Base-by-base conservation (phyloP, 1,284 basidiomycete species). In the Fistulinella cinereoalba region DNA sequence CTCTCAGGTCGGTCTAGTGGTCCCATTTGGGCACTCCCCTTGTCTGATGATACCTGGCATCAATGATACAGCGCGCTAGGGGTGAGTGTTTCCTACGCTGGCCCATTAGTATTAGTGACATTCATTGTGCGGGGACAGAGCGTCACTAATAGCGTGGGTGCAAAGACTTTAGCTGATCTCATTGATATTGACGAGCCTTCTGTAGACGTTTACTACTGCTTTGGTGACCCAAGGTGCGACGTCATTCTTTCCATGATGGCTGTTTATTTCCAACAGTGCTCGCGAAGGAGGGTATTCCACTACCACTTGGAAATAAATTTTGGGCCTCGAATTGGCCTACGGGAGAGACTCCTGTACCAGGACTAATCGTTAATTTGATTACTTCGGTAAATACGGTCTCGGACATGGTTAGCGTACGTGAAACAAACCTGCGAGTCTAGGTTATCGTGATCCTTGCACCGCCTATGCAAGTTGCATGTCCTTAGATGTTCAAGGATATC, bases 401-500 rank as follows among this genome's bases (percentile, higher is more conserved):
- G 13, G 9, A 31, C n/a, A 10, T 5, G 29, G 5, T 21, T 5
- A 3, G 19, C 21, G 10, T 10, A 13, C 6, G 11, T 12, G 9
- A 19, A 21, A 2, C 12, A 12, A 6, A 40, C 7, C 24, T 33
- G 3, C 19, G 6, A 9, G 6, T 34, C 7, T n/a, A 80, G 78
- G 47, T 72, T 19, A 69, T 80, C 19, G 64, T 79, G 21, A 78
- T 79, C 37, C 54, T 80, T 23, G 76, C 56, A 1, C 75, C 75
- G 0, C 76, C 77, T 1, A 67, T 70, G 7, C 50, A 56, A 2
- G 65, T 76, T 2, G 76, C 65, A 0, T 81, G 77, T 50, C 73
- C 75, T 62, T 83, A 1, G 77, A 83, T 46, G 65, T 83, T 3
- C 70, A 79, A 54, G 76, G 77, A 6, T 83, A 83, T 54, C 81